These are phyloP conservation scores for Botryotinia globosa DNA, from an alignment of 2,329 filamentous ascomycete species.

Conservation along the genomic window DNA sequence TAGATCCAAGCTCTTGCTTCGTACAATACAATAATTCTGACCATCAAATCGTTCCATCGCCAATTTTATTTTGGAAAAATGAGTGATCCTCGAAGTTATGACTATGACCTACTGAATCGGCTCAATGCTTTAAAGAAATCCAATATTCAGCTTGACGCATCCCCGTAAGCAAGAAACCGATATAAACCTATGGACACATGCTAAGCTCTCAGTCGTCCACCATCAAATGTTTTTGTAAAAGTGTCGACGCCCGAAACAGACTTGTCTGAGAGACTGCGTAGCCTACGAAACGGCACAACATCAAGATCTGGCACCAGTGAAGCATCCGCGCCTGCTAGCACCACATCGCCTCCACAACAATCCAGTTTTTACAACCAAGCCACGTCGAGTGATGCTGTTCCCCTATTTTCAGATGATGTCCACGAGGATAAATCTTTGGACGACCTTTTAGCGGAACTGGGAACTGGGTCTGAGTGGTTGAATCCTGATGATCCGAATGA, in stretches of 20 bases:
- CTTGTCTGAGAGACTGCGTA: slow-evolving; percentile 34
- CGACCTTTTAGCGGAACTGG: slow-evolving; percentile 36
- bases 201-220: slow-evolving; percentile 27
- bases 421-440: slow-evolving; percentile 36
- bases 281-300: slow-evolving; percentile 32
- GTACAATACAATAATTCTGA: slow-evolving; percentile 15
- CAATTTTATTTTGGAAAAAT: slow-evolving; percentile 25
- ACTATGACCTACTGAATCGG: slow-evolving; percentile 35
- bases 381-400: slow-evolving; percentile 12
- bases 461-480: slow-evolving; percentile 34
- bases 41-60: neutral
- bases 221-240: slow-evolving; percentile 17
- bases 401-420: slow-evolving; percentile 21
- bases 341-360: slow-evolving; percentile 10
- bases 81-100: slow-evolving; percentile 34
- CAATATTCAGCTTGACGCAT: slow-evolving; percentile 30
- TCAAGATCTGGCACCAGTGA: slow-evolving; percentile 26
- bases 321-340: slow-evolving; percentile 7
- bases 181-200: slow-evolving; percentile 22
- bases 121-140: slow-evolving; percentile 38
- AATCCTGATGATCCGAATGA: slow-evolving; percentile 36
- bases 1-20: slow-evolving; percentile 12
- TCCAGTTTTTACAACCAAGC: neutral
- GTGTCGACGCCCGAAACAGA: slow-evolving; percentile 31
- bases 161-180: slow-evolving; percentile 28